A percentile compares a stretch with the other conserved stretches of the same genome.
Conservation (phyloP, 345 rosid species). For the Toxicodendron radicans region DNA sequence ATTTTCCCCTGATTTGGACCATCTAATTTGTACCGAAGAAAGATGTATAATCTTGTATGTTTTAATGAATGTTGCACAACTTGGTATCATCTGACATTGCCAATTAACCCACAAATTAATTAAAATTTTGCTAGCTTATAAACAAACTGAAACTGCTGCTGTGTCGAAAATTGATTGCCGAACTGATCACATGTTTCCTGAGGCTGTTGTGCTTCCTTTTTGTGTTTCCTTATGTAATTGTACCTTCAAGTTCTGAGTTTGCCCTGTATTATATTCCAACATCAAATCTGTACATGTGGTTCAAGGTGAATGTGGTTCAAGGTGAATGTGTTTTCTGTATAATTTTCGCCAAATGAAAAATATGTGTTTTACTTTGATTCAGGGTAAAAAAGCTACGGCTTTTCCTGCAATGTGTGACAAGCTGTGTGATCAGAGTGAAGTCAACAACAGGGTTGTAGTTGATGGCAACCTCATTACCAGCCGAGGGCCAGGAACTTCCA, state of each 20-base stretch:
- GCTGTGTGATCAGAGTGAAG: constrained; percentile 72
- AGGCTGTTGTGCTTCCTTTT: not conserved
- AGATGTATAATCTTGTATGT: not conserved
- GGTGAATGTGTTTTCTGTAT: not conserved
- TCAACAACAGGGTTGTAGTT: constrained; percentile 73
- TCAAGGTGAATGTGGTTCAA: not conserved
- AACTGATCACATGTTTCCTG: not conserved
- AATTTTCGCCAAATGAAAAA: not conserved
- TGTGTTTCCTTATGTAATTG: not conserved
- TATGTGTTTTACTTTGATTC: constrained; percentile 1
- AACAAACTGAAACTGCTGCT: not conserved
- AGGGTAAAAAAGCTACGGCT: constrained; percentile 96
- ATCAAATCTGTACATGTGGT: not conserved
- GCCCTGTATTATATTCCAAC: not conserved
- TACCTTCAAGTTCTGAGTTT: not conserved
- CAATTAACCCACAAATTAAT: not conserved
- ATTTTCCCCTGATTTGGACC: not conserved
- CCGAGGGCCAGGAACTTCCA: constrained; percentile 89
- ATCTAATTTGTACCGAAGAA: not conserved
- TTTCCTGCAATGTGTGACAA: constrained; percentile 82
- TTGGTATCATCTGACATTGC: not conserved
- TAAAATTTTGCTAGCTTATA: not conserved
- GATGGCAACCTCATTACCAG: constrained; percentile 94
- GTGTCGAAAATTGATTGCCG: no score
- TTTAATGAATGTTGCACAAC: not conserved